Conservation (phyloP, 768 basidiomycete genomes). For the Boletus rufocinnamomeus region DNA sequence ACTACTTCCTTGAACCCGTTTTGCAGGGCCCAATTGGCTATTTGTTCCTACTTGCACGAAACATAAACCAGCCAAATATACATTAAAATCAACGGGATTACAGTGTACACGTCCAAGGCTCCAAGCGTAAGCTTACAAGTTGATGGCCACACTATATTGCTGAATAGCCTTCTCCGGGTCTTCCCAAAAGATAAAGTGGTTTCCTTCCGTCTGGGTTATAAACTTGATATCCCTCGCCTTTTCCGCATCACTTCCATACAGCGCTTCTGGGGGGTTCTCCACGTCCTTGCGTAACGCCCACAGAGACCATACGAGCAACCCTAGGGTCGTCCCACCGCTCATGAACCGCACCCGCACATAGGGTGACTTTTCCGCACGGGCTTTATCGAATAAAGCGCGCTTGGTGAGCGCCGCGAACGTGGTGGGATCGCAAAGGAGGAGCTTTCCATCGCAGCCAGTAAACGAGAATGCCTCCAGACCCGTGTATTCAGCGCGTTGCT, state of each 20-base stretch:
- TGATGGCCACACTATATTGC: constrained; percentile 14
- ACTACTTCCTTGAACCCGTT: no score
- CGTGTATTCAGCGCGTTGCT: constrained; percentile 17
- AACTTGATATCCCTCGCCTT: constrained; percentile 24
- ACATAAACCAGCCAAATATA: background rate
- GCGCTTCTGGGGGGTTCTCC: constrained; percentile 6
- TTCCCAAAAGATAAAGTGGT: constrained; percentile 30
- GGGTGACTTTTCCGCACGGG: constrained; percentile 9
- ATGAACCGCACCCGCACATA: constrained; percentile 22
- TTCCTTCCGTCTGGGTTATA: constrained; percentile 19
- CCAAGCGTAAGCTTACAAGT: constrained; percentile 1
- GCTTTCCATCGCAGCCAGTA: constrained; percentile 16
- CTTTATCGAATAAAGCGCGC: constrained; percentile 23
- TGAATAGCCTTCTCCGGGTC: constrained; percentile 26
- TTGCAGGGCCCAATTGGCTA: background rate
- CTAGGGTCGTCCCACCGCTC: constrained; percentile 15
- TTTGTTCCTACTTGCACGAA: background rate
- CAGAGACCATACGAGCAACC: constrained; percentile 10
- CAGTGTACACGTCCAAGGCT: background rate
- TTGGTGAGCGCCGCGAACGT: constrained; percentile 10
- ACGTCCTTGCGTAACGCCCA: constrained; percentile 15
- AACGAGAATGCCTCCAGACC: background rate
- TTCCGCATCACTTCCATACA: constrained; percentile 20
- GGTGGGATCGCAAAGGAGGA: constrained; percentile 11
- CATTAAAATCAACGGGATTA: background rate